These are phyloP conservation scores for Colletotrichum tamarilloi DNA, from an alignment of 2,329 filamentous ascomycete genomes.

Conservation along the genomic window DNA sequence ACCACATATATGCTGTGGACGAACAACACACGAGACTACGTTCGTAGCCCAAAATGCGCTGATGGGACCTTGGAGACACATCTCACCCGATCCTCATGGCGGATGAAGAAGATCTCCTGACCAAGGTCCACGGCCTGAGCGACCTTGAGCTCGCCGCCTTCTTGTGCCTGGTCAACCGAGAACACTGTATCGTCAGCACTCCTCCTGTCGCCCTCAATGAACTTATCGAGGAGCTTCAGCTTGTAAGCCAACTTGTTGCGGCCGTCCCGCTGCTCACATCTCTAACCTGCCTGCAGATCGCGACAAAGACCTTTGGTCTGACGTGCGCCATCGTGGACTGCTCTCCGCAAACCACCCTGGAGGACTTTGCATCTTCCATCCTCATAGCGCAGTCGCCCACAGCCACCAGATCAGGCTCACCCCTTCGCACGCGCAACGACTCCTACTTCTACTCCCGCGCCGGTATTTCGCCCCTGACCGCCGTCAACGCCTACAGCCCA, in stretches of 20 bases:
- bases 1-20: constrained; percentile 15
- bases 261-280: not conserved
- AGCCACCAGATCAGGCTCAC: constrained; percentile 41
- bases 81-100: constrained; percentile 61
- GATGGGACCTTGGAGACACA: constrained; percentile 22
- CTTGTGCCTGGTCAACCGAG: constrained; percentile 81
- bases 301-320: constrained; percentile 78
- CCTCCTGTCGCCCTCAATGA: constrained; percentile 70
- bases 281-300: constrained; percentile 60
- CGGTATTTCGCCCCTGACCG: constrained; percentile 43
- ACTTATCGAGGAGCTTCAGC: constrained; percentile 77
- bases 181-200: constrained; percentile 91
- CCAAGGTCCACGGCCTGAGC: constrained; percentile 80
- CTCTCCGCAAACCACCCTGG: constrained; percentile 77
- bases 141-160: constrained; percentile 90
- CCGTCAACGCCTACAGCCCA: constrained; percentile 38
- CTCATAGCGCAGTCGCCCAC: constrained; percentile 55
- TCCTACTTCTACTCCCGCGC: constrained; percentile 39
- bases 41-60: constrained; percentile 26
- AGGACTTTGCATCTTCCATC: constrained; percentile 82
- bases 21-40: constrained; percentile 19
- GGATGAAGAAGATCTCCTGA: constrained; percentile 66
- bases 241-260: constrained; percentile 60
- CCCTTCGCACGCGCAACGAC: constrained; percentile 38
- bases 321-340: constrained; percentile 78